phyloP scores from a whole-genome alignment of 805 yeast genomes.

The Candida awuae region DNA sequence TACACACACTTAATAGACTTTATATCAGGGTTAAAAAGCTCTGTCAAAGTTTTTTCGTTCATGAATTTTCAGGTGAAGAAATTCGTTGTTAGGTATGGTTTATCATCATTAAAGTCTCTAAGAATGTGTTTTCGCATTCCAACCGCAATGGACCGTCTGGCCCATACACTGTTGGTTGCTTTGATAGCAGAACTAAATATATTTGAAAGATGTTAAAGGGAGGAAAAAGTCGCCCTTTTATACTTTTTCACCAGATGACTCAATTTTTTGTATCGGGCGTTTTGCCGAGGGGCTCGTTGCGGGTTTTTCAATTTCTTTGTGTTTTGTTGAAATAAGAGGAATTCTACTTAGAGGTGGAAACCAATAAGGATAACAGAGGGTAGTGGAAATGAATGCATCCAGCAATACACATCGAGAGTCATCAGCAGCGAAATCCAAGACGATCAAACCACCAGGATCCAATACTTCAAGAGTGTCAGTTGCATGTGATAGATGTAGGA shows the following conservation, averaged over 20 bases:
- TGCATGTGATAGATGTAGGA: constrained; percentile 85
- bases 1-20: not conserved
- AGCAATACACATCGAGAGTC: too few relatives aligned
- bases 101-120: constrained; percentile 24
- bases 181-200: too few relatives aligned
- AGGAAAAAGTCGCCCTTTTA: too few relatives aligned
- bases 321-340: too few relatives aligned
- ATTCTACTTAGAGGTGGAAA: too few relatives aligned
- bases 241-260: too few relatives aligned
- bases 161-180: too few relatives aligned
- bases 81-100: constrained; percentile 26
- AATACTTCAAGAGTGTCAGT: constrained; percentile 69
- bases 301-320: too few relatives aligned
- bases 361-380: not conserved
- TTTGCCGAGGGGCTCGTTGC: too few relatives aligned
- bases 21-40: constrained; percentile 34
- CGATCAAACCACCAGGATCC: constrained; percentile 63
- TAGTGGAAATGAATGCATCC: not conserved
- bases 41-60: constrained; percentile 29
- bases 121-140: not conserved
- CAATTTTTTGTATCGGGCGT: too few relatives aligned
- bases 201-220: too few relatives aligned
- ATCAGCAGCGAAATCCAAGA: constrained; percentile 29
- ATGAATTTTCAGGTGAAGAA: constrained; percentile 31
- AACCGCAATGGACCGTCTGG: not conserved